phyloP scores from a whole-genome alignment of 345 rosid genomes.

The Eucalyptus camaldulensis region DNA sequence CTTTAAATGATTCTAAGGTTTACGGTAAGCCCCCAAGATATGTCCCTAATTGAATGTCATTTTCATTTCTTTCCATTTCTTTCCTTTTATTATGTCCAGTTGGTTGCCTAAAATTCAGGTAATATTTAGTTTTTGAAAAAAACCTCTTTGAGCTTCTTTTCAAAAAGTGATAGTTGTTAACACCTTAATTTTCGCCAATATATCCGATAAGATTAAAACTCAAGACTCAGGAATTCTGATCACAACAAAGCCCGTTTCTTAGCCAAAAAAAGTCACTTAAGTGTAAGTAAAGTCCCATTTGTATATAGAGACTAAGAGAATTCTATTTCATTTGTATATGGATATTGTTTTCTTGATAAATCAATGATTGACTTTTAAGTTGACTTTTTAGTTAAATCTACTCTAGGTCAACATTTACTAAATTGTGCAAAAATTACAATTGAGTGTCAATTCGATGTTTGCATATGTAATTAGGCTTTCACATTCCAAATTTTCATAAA shows the following conservation, averaged over 20 bases:
- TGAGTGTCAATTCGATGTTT: neutral
- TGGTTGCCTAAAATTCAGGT: neutral
- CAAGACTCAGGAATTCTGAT: accelerated
- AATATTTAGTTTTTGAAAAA: neutral
- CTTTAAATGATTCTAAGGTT: no score
- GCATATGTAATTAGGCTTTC: neutral
- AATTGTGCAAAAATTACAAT: neutral
- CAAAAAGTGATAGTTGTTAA: no score
- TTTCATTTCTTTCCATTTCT: neutral
- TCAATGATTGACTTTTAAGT: no score
- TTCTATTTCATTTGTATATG: neutral
- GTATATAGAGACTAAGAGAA: neutral
- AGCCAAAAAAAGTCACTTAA: neutral
- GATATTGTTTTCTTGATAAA: neutral
- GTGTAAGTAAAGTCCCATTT: neutral
- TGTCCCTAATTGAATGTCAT: neutral
- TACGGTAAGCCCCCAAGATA: no score
- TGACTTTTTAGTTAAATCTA: no score
- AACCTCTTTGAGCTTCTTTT: neutral
- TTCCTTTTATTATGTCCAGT: neutral
- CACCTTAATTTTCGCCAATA: no score
- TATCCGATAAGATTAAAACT: neutral
- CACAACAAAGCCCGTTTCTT: accelerated
- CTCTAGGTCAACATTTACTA: neutral
- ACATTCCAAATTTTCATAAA: neutral